Percentiles rank a stretch among this genome's conserved stretches.
These are phyloP conservation scores for Rhizoclosmatium globosum DNA, from an alignment of 192 early-diverging fungal species.

Conservation along the genomic window DNA sequence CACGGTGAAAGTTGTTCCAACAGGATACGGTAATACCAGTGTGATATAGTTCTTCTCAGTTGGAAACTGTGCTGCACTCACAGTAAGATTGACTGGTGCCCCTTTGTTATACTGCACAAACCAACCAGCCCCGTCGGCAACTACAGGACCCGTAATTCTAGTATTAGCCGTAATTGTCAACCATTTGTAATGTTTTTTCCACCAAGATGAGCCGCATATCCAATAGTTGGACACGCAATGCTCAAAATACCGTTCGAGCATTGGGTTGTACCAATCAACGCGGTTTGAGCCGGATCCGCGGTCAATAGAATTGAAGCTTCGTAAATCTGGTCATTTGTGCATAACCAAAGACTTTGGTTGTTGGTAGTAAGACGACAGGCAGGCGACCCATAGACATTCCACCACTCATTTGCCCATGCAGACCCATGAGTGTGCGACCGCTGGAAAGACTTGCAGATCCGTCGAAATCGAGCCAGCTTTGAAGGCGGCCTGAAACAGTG, in stretches of 20 bases:
- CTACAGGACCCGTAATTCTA: not conserved
- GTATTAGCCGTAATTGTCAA: not conserved
- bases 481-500: slow-evolving; percentile 35
- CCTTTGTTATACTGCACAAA: not conserved
- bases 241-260: slow-evolving; percentile 35
- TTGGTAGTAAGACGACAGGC: not conserved
- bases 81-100: not conserved
- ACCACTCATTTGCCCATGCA: slow-evolving; percentile 44
- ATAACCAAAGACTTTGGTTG: not conserved
- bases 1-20: slow-evolving; percentile 32
- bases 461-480: slow-evolving; percentile 34
- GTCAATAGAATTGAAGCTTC: not conserved
- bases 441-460: slow-evolving; percentile 29
- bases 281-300: not conserved
- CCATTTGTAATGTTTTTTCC: slow-evolving; percentile 6
- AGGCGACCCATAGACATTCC: slow-evolving; percentile 22
- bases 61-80: not conserved
- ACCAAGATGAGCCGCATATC: slow-evolving; percentile 21
- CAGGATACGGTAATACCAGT: slow-evolving; percentile 37
- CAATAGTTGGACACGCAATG: slow-evolving; percentile 27
- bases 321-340: slow-evolving; percentile 2
- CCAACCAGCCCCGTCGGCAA: not conserved
- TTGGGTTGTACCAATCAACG: slow-evolving; percentile 31
- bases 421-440: slow-evolving; percentile 30
- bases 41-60: slow-evolving; percentile 7